phyloP scores from a whole-genome alignment of 352 stramenopile genomes.

The Elongisporangium prolatum region DNA sequence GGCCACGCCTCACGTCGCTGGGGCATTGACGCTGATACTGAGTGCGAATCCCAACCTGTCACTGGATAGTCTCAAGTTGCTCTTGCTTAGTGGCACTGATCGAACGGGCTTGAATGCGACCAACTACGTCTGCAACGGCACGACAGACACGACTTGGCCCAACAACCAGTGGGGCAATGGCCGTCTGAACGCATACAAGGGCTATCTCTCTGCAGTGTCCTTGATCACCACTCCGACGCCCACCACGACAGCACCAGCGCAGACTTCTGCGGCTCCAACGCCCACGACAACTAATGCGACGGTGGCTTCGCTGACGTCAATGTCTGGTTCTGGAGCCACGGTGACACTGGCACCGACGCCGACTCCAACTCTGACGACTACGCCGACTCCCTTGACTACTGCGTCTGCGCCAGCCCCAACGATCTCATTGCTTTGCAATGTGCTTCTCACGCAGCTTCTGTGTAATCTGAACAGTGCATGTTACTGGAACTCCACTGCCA shows the following conservation, averaged over 20 bases:
- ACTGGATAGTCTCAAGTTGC: not conserved
- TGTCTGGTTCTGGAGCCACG: no score
- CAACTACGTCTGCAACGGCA: constrained; percentile 5
- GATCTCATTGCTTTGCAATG: no score
- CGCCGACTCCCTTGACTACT: not conserved
- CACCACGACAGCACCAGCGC: not conserved
- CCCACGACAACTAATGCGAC: not conserved
- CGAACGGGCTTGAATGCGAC: not conserved
- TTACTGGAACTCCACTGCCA: not conserved
- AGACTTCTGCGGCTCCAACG: not conserved
- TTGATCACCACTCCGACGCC: not conserved
- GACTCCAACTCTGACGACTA: not conserved
- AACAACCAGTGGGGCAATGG: constrained; percentile 43
- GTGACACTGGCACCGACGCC: no score
- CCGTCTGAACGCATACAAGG: constrained; percentile 20
- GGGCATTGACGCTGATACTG: constrained; percentile 5
- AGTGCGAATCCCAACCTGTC: constrained; percentile 2
- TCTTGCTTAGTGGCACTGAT: not conserved
- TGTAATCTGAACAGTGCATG: not conserved
- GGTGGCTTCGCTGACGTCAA: not conserved
- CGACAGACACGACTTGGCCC: constrained; percentile 20
- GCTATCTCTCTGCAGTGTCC: not conserved
- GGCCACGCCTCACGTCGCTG: constrained; percentile 11
- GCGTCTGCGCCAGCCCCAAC: not conserved
- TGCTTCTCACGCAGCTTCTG: not conserved